Conservation (phyloP, 257 asterid genomes). For the Penstemon eatonii region DNA sequence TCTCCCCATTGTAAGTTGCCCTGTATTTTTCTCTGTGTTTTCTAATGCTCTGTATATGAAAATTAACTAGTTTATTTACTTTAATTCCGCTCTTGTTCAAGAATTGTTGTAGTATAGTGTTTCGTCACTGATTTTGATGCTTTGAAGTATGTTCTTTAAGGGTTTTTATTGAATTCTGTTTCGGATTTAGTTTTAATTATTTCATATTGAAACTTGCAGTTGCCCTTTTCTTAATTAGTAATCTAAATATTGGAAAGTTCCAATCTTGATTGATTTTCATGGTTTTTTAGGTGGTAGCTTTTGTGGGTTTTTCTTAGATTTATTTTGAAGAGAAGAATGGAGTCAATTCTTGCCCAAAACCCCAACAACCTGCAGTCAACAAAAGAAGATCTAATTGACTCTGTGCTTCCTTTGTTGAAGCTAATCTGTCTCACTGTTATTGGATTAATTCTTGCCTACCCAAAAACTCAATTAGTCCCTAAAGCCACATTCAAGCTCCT, state of each 20-base stretch:
- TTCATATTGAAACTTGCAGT: not conserved
- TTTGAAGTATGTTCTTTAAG: not conserved
- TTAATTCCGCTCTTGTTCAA: not conserved
- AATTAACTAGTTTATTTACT: not conserved
- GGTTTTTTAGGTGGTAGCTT: not conserved
- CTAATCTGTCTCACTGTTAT: conserved; percentile 67
- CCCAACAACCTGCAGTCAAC: conserved; percentile 29
- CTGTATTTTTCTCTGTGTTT: not conserved
- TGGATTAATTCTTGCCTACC: conserved; percentile 77
- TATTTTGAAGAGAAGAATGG: conserved; percentile 38
- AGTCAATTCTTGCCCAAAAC: conserved; percentile 17
- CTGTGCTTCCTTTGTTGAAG: conserved; percentile 74
- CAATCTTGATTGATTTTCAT: conserved; percentile 26
- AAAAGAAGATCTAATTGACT: conserved; percentile 49
- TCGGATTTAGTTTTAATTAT: conserved; percentile 9
- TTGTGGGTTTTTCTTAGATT: not conserved
- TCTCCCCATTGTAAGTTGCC: conserved; percentile 10
- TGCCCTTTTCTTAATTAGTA: not conserved
- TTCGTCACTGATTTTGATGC: not conserved
- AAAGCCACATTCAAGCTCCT: conserved; percentile 88
- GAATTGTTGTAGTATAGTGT: conserved; percentile 19
- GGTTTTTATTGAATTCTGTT: conserved; percentile 14
- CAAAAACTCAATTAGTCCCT: conserved; percentile 74
- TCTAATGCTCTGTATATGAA: not conserved
- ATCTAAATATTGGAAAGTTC: conserved; percentile 17